Evolutionary conservation across 2,329 filamentous ascomycete species (phyloP), one percentile per base, ranked within the genome.

Genomic region (Aspergillus ibericus): DNA sequence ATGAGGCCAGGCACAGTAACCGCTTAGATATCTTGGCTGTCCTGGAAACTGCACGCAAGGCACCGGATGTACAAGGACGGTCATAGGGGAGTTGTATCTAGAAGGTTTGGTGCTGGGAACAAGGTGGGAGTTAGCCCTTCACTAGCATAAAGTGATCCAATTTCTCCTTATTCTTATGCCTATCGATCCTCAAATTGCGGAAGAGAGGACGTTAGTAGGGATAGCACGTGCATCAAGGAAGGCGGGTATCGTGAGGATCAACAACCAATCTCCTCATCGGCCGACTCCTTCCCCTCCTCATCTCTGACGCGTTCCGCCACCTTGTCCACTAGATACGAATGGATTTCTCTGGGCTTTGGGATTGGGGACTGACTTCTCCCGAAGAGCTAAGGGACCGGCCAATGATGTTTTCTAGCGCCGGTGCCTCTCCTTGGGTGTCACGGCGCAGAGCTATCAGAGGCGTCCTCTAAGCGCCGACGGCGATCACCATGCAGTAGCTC

Each of bases 391-490:
- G 29, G 29, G 9, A 12, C 3, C 13, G 34, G 46, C 59, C 55
- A 58, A 58, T 60, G 32, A 36, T 29, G 29, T 47, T 38, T 7
- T 10, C 3, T 16, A 52, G 35, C 20, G 15, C 50, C n/a, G 9
- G 15, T 20, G 36, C 34, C 22, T 25, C 10, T 18, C 2, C 35
- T 9, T 38, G 32, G 34, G 34, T 9, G 27, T 46, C 56, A 61
- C 35, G n/a, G 48, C 16, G 13, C n/a, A 46, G n/a, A 13, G 18
- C 20, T 27, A 35, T 61, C 48, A 56, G 44, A 35, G 35, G 50
- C 49, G 8, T 53, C 32, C 53, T 59, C 34, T 63, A 63, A 63
- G 58, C 61, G 61, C 61, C 61, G 47, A 59, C 51, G 56, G 44
- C 53, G 53, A 36, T 50, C 40, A 62, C 40, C 52, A 40, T 59